Evolutionary conservation across 1,284 basidiomycete genomes (phyloP).

Genomic region (Mycocalia duriaeana): DNA sequence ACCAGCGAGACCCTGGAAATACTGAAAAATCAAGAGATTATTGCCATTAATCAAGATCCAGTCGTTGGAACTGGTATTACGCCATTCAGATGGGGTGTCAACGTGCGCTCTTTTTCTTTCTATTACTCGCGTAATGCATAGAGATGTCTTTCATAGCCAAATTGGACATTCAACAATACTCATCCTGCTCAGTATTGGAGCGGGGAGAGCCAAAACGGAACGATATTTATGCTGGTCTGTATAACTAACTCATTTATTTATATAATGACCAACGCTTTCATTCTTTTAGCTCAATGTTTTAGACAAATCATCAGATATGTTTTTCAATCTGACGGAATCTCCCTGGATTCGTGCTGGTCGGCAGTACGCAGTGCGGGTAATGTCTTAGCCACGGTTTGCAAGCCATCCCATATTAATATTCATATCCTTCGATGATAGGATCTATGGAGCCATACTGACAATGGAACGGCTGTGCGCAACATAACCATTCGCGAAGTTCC

Average conservation of each 20-base stretch:
- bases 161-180: slow-evolving; percentile 44
- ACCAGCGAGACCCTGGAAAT: slow-evolving; percentile 47
- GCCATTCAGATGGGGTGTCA: slow-evolving; percentile 66
- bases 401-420: neutral
- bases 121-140: slow-evolving; percentile 3
- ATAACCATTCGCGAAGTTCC: slow-evolving; percentile 56
- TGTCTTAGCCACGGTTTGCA: neutral
- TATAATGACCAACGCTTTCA: neutral
- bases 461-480: slow-evolving; percentile 61
- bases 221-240: slow-evolving; percentile 51
- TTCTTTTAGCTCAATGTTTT: slow-evolving; percentile 42
- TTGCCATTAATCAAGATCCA: slow-evolving; percentile 66
- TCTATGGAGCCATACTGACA: slow-evolving; percentile 64
- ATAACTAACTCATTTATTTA: neutral
- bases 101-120: slow-evolving; percentile 30
- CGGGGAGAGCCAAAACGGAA: slow-evolving; percentile 49
- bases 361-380: slow-evolving; percentile 21
- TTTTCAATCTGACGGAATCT: slow-evolving; percentile 62
- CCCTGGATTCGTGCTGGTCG: slow-evolving; percentile 66
- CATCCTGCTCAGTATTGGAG: slow-evolving; percentile 60
- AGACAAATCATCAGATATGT: slow-evolving; percentile 49
- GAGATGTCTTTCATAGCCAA: slow-evolving; percentile 33
- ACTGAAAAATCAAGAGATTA: slow-evolving; percentile 57
- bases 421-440: slow-evolving; percentile 35
- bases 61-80: slow-evolving; percentile 55